A percentile compares a stretch with the other conserved stretches of the same genome.
These are phyloP conservation scores for Globisporangium cederbergense DNA, from an alignment of 352 stramenopile genomes.

Conservation along the genomic window DNA sequence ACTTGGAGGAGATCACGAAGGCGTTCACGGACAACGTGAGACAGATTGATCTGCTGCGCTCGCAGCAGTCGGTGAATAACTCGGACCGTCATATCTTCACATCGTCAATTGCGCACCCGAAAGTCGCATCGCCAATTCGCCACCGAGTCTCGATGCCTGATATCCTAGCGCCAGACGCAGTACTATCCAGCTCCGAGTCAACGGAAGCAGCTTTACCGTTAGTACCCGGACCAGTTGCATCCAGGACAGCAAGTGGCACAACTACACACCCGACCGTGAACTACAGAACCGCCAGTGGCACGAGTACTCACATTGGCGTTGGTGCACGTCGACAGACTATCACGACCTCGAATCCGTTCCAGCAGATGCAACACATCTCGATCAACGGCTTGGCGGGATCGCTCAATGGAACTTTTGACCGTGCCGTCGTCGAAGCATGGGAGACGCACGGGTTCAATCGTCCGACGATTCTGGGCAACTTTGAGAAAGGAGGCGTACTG, in stretches of 20 bases:
- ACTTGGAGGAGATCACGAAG: slow-evolving; percentile 61
- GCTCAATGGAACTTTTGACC: slow-evolving; percentile 22
- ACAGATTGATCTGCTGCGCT: slow-evolving; percentile 14
- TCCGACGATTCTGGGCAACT: slow-evolving; percentile 62
- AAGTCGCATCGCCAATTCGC: slow-evolving; percentile 10
- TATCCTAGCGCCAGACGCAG: slow-evolving; percentile 11
- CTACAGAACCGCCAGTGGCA: slow-evolving; percentile 21
- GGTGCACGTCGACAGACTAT: slow-evolving; percentile 32
- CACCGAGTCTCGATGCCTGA: slow-evolving; percentile 21
- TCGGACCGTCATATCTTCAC: slow-evolving; percentile 1
- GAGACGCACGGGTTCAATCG: slow-evolving; percentile 76
- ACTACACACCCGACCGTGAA: slow-evolving; percentile 3
- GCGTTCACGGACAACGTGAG: slow-evolving; percentile 47
- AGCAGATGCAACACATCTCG: slow-evolving; percentile 10
- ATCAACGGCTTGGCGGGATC: slow-evolving; percentile 20
- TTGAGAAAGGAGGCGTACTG: slow-evolving; percentile 72
- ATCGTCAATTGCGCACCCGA: not conserved
- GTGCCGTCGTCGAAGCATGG: slow-evolving; percentile 52
- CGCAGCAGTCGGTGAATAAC: slow-evolving; percentile 11
- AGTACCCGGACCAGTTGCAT: not conserved
- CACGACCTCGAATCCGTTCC: slow-evolving; percentile 20
- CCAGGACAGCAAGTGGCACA: slow-evolving; percentile 22
- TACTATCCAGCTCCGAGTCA: not conserved
- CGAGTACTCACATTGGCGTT: slow-evolving; percentile 21
- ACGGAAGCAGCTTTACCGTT: not conserved